Percentiles rank a stretch among this genome's conserved stretches.
These are phyloP conservation scores for Tolypocladium cylindrosporum DNA, from an alignment of 2,329 filamentous ascomycete genomes.

Conservation along the genomic window DNA sequence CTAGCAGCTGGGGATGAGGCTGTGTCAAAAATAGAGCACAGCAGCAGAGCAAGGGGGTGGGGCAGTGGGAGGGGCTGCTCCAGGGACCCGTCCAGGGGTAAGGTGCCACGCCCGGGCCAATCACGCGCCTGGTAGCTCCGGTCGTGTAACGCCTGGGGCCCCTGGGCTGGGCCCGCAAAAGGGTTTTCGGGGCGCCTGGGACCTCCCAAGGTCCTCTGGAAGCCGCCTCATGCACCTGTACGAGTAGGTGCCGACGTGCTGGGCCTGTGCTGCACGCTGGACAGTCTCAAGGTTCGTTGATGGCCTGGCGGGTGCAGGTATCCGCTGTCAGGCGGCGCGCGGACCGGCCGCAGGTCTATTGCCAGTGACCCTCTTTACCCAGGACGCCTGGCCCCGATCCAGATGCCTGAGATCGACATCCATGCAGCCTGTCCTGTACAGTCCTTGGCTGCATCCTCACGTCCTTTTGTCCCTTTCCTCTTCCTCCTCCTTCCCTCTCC, in stretches of 20 bases:
- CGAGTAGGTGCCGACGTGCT: neutral
- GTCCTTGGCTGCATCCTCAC: neutral
- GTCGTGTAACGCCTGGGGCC: neutral
- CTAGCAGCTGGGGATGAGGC: neutral
- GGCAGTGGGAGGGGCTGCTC: neutral
- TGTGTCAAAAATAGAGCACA: neutral
- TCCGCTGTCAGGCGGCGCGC: neutral
- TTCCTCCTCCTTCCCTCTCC: slow-evolving; percentile 1
- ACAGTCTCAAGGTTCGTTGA: neutral
- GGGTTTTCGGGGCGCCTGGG: neutral
- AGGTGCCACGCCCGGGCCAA: neutral
- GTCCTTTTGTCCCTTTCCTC: slow-evolving; percentile 4
- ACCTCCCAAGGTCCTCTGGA: neutral
- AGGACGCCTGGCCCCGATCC: neutral
- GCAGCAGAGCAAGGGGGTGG: neutral
- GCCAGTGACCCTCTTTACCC: neutral
- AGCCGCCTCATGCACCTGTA: neutral
- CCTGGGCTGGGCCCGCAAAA: neutral
- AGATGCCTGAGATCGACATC: neutral
- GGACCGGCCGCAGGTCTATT: neutral
- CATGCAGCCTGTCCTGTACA: neutral
- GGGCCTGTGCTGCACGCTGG: neutral
- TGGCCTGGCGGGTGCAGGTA: neutral
- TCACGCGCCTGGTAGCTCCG: neutral
- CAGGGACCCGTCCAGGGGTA: neutral